Base-by-base conservation (phyloP, 2,329 filamentous ascomycete species). In the Cladosporium sp. region DNA sequence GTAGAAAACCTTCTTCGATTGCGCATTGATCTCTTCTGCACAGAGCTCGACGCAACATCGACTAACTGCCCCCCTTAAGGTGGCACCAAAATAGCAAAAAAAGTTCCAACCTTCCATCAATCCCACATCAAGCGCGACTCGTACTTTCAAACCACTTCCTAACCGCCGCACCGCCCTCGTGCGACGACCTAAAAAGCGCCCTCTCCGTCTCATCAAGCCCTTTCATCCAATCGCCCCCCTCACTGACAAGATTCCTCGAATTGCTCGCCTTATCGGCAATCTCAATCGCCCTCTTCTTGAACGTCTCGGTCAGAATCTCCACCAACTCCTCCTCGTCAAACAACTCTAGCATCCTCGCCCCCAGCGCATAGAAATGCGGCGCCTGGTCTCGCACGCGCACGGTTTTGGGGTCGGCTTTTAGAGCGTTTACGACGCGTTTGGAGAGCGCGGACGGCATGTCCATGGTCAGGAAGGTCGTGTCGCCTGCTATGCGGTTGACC, bases 131-230 rank as follows among this genome's bases (percentile, higher is more conserved):
- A 7, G 46, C 43, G 32, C 54, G 52, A 36, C 57, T 58, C 15
- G 58, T 54, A 15, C 36, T 58, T 19, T 65, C 62, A 36, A 66
- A 61, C 74, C 74, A 77, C 18, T 65, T 66, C 43, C 68, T 68
- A 13, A 75, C 72, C 7, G 66, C 67, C 53, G 71, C 71, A 30
- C 67, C 70, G 49, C 73, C 73, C 43, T 76, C 73, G 53, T 76
- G 73, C 13, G 72, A 70, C 7, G 72, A 68, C 39, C 71, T 67
- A 47, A 76, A 76, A 8, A 77, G 62, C 53, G 78, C 78, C 59
- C 91, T 79, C 73, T 98, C 93, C 68, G 83, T 90, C 72, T 97
- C 91, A 62, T 97, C 93, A 50, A 98, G 69, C 0, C 91, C 90
- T 25, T 87, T 78, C 60, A 96, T 73, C 60, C 97, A 97, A 58